Conservation (phyloP, 768 basidiomycete genomes). For the Pisolithus orientalis region DNA sequence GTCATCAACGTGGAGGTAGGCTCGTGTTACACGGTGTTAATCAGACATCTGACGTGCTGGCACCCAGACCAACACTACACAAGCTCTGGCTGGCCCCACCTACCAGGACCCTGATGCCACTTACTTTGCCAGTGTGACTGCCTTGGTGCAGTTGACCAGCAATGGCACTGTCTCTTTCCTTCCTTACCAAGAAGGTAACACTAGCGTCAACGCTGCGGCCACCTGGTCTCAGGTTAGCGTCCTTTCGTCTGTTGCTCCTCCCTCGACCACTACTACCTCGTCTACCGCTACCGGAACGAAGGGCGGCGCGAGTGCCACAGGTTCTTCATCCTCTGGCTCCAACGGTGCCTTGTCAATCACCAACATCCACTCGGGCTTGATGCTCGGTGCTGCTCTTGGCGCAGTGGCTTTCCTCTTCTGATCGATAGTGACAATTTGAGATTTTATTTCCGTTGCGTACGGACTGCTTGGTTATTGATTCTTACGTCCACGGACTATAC, state of each 20-base stretch:
- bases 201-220: constrained; percentile 37
- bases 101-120: constrained; percentile 52
- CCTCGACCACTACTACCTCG: constrained; percentile 17
- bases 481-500: background rate
- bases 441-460: constrained; percentile 3
- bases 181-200: constrained; percentile 44
- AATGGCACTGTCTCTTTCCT: constrained; percentile 56
- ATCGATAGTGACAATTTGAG: background rate
- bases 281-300: constrained; percentile 15
- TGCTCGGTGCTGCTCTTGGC: constrained; percentile 9
- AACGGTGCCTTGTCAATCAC: constrained; percentile 8
- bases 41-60: background rate
- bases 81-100: constrained; percentile 51
- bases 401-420: constrained; percentile 12
- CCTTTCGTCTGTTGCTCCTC: constrained; percentile 40
- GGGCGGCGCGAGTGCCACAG: constrained; percentile 8
- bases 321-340: constrained; percentile 5
- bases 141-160: constrained; percentile 64
- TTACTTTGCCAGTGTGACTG: constrained; percentile 56
- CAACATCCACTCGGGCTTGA: constrained; percentile 11
- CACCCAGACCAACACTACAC: constrained; percentile 55
- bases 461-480: constrained; percentile 1
- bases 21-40: too few relatives aligned
- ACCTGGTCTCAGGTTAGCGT: constrained; percentile 43
- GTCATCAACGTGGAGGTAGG: constrained; percentile 62